A percentile compares a stretch with the other conserved stretches of the same genome.
Conservation (phyloP, 2,329 filamentous ascomycete species). For the Metarhizium rileyi region DNA sequence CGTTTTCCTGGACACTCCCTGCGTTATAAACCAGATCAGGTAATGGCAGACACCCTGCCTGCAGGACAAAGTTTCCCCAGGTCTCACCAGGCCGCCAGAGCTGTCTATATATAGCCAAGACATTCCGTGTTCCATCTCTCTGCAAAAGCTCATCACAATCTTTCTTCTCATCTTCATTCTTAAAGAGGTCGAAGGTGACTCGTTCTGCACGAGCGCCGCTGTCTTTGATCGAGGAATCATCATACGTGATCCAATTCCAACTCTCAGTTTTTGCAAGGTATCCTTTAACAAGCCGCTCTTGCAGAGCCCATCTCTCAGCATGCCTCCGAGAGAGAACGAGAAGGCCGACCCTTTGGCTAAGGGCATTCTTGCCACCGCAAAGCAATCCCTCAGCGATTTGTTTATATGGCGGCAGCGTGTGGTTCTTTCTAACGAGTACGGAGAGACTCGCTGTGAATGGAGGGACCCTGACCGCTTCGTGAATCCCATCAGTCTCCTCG, state of each 20-base stretch:
- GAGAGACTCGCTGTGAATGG: slow-evolving; percentile 60
- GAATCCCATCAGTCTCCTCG: slow-evolving; percentile 62
- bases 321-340: slow-evolving; percentile 22
- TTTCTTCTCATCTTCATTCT: neutral
- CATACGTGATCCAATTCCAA: neutral
- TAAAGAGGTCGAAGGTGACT: neutral
- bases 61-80: neutral
- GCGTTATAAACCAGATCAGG: neutral
- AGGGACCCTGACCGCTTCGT: slow-evolving; percentile 53
- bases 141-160: neutral
- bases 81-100: neutral
- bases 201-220: neutral
- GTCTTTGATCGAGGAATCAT: neutral
- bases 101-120: neutral
- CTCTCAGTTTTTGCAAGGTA: neutral
- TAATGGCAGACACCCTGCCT: neutral
- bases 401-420: slow-evolving; percentile 69
- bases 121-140: neutral
- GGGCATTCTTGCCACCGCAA: slow-evolving; percentile 54
- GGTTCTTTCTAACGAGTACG: slow-evolving; percentile 52
- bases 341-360: slow-evolving; percentile 58
- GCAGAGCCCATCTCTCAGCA: neutral
- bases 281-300: too few species aligned
- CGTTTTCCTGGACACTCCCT: neutral
- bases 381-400: slow-evolving; percentile 53